phyloP scores from a whole-genome alignment of 192 early-diverging fungal genomes.

The Rhizophlyctis rosea region DNA sequence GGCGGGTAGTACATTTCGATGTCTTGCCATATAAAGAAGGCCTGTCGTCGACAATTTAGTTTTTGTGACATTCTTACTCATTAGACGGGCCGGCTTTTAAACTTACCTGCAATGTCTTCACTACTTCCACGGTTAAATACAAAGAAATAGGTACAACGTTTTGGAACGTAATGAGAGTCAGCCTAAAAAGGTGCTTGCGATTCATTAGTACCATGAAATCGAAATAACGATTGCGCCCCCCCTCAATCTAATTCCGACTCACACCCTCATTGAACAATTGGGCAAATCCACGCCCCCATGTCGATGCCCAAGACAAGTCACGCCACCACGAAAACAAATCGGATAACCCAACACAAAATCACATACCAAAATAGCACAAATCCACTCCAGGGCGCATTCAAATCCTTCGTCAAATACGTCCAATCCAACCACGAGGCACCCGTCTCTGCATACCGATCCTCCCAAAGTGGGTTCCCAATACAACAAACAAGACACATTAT shows the following conservation, averaged over 20 bases:
- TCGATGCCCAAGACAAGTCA: no score
- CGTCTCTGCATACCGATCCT: constrained; percentile 1
- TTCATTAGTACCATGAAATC: no score
- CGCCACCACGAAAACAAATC: no score
- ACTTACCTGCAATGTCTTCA: constrained; percentile 78
- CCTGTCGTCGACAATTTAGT: constrained; percentile 37
- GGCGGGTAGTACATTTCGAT: constrained; percentile 85
- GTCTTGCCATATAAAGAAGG: constrained; percentile 89
- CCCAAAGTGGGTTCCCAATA: constrained; percentile 34
- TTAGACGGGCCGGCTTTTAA: not conserved
- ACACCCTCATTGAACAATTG: no score
- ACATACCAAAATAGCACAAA: constrained; percentile 40
- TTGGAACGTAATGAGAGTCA: constrained; percentile 86
- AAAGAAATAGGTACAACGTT: constrained; percentile 95
- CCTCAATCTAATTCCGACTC: no score
- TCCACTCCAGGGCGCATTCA: constrained; percentile 14
- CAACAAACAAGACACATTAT: constrained; percentile 49
- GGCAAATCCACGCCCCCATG: no score
- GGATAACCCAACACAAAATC: no score
- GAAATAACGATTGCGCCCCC: no score
- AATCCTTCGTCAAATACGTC: constrained; percentile 9
- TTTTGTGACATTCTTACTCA: constrained; percentile 6
- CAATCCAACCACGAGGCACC: constrained; percentile 16
- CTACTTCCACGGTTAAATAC: constrained; percentile 89
- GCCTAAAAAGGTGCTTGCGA: no score